Evolutionary conservation across 2,329 filamentous ascomycete genomes (phyloP), one percentile per base, ranked within the genome.

Genomic region (Allantophomopsis cytisporea): DNA sequence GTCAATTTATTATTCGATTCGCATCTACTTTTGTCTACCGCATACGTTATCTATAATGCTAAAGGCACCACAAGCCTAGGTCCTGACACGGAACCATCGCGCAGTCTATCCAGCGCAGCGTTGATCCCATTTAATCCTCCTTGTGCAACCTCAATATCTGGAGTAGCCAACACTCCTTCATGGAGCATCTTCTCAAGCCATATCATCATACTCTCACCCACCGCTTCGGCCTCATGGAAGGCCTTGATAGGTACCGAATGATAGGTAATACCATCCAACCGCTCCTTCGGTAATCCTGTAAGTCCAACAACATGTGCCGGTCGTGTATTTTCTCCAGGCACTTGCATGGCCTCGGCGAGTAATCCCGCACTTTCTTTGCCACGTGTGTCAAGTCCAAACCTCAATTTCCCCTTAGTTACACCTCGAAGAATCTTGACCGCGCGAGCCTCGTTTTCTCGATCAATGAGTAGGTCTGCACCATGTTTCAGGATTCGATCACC

Each of bases 101-200:
- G 65, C 66, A 86, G 69, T 5, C 67, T 63, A 50, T 85, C 76
- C 21, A 87, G 57, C 0, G 75, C 80, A 7, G 62, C 64, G 52
- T 86, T 86, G n/a, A 86, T 70, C 0, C 69, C 76, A 2, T 65
- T 69, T 2, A 86, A 54, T 0, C 82, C 82, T 11, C 73, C 66
- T 14, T 77, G 69, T 0, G 74, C 69, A 17, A 73, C 70, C 14
- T 82, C 66, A n/a, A 83, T 71, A 21, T 81, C 75, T 0, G 81
- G 80, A 4, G 77, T 65, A 4, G 64, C 58, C 3, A 87, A 50
- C 1, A 65, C 52, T 0, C 66, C 63, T 0, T 64, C 60, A 7
- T 67, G 61, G 6, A 87, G 55, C n/a, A 87, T 56, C 17, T 64
- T 60, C 53, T 85, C 81, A 18, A 85, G 59, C 82, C 82, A 87